These are phyloP conservation scores for Boletellus ananas DNA, from an alignment of 768 basidiomycete species.

Conservation along the genomic window DNA sequence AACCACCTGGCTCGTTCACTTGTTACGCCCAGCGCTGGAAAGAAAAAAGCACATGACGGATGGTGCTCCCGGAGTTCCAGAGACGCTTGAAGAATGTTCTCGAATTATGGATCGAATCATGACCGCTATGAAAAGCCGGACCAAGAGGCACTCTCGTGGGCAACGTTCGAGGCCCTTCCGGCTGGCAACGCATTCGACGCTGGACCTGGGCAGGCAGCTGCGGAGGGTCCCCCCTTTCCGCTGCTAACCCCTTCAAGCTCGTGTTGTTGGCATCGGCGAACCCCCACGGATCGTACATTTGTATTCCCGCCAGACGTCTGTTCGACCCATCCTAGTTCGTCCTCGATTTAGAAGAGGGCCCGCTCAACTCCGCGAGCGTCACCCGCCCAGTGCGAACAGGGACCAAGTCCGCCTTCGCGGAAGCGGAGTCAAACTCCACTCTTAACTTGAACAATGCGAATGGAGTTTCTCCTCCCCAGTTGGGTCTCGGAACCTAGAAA, in stretches of 20 bases:
- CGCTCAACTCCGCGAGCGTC: slow-evolving; percentile 32
- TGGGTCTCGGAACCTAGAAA: background rate
- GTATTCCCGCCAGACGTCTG: background rate
- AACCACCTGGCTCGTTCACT: background rate
- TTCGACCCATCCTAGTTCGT: slow-evolving; percentile 10
- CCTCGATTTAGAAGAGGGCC: slow-evolving; percentile 29
- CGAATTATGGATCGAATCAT: background rate
- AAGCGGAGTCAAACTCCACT: slow-evolving; percentile 23
- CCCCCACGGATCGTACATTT: background rate
- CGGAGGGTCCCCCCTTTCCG: background rate
- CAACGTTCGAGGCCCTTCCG: background rate
- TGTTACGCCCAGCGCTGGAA: background rate
- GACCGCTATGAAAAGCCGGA: background rate
- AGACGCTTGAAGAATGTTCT: background rate
- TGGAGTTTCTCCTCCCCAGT: background rate
- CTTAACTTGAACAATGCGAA: background rate
- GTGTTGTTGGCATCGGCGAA: background rate
- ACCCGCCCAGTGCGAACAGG: slow-evolving; percentile 12
- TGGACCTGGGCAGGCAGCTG: background rate
- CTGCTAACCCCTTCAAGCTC: background rate
- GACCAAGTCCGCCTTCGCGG: slow-evolving; percentile 30
- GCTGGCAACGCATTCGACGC: background rate
- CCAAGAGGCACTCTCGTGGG: too few species aligned
- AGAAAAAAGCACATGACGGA: slow-evolving; percentile 3
- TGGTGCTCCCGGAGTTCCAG: background rate